These are phyloP conservation scores for Malassezia obtusa DNA, from an alignment of 1,284 basidiomycete species.

Conservation along the genomic window DNA sequence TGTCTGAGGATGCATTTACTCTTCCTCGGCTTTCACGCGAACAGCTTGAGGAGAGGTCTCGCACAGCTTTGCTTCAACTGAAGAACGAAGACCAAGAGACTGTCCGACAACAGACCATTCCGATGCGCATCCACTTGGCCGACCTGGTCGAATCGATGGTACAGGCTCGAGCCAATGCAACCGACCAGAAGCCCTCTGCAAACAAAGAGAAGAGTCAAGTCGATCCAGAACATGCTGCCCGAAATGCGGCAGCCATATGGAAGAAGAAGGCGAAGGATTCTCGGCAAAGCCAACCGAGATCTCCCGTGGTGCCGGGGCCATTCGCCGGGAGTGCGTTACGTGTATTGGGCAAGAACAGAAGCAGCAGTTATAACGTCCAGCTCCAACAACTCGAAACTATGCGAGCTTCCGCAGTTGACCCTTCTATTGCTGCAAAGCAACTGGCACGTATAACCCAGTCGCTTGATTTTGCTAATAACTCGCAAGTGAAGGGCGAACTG, in stretches of 20 bases:
- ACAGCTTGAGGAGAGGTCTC: conserved; percentile 24
- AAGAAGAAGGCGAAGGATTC: background rate
- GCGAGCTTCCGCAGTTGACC: background rate
- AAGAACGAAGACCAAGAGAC: conserved; percentile 36
- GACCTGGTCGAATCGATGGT: conserved; percentile 35
- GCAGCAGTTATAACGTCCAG: conserved; percentile 9
- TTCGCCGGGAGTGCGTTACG: background rate
- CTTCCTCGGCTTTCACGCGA: conserved; percentile 2
- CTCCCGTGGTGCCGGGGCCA: background rate
- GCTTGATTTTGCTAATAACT: conserved; percentile 46
- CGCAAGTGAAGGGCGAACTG: conserved; percentile 43
- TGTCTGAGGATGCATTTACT: conserved; percentile 23
- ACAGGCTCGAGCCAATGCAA: conserved; percentile 12
- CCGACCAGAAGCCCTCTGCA: background rate
- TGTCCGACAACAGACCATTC: conserved; percentile 25
- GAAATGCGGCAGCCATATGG: conserved; percentile 37
- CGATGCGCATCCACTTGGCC: conserved; percentile 26
- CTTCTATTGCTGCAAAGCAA: background rate
- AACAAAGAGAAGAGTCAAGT: background rate
- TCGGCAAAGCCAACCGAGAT: background rate
- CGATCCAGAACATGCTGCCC: conserved; percentile 30
- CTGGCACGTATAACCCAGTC: conserved; percentile 36
- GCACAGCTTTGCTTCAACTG: conserved; percentile 25
- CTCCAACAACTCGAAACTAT: background rate
- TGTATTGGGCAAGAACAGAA: conserved; percentile 5